Evolutionary conservation across 495 filamentous ascomycete genomes (phyloP).

Genomic region (Penicillium bovifimosum): DNA sequence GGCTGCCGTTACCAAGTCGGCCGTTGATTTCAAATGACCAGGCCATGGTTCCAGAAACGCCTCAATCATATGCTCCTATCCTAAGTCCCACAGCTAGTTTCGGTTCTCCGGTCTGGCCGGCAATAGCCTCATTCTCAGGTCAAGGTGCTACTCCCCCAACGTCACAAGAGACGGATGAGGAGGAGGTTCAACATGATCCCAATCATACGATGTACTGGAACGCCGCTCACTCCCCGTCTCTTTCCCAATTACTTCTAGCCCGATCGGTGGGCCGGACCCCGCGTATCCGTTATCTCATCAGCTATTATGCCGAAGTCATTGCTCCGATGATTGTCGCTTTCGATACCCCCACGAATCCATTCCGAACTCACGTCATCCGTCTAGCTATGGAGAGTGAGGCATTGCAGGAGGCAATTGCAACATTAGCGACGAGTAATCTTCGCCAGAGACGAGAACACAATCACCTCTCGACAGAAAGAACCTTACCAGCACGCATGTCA

Average conservation of each 20-base stretch:
- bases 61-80: conserved; percentile 15
- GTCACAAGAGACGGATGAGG: conserved; percentile 22
- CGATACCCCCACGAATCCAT: conserved; percentile 79
- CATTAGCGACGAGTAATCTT: conserved; percentile 81
- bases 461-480: conserved; percentile 39
- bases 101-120: conserved; percentile 15
- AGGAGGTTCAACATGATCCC: conserved; percentile 13
- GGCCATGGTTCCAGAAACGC: conserved; percentile 11
- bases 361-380: conserved; percentile 74
- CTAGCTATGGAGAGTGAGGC: conserved; percentile 74
- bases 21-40: conserved; percentile 13
- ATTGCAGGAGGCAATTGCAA: conserved; percentile 87
- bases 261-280: conserved; percentile 48
- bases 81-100: conserved; percentile 14
- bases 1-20: conserved; percentile 22
- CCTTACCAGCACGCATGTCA: conserved; percentile 42
- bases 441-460: conserved; percentile 43
- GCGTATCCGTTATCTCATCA: conserved; percentile 53
- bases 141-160: conserved; percentile 7
- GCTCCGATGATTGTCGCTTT: conserved; percentile 88
- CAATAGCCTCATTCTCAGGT: conserved; percentile 3
- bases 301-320: conserved; percentile 76
- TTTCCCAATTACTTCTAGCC: conserved; percentile 42
- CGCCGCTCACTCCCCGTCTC: conserved; percentile 32
- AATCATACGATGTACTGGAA: conserved; percentile 17